Conservation (phyloP, 768 basidiomycete species). For the Crassisporium funariophilum region DNA sequence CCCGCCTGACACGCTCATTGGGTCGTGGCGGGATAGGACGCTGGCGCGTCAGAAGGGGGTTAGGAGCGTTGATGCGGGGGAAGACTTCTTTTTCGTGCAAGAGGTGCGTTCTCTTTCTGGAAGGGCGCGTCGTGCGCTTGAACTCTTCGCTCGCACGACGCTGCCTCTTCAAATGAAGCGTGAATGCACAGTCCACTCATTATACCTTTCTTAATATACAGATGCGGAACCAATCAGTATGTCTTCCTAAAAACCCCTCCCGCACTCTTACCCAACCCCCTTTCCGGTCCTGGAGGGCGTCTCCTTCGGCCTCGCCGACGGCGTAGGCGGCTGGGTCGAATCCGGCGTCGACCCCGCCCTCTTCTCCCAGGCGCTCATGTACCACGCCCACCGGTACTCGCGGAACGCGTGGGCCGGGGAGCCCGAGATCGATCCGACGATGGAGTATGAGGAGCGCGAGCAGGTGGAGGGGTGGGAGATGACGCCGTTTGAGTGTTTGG, state of each 20-base stretch:
- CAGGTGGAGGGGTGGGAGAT: slow-evolving; percentile 78
- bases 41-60: slow-evolving; percentile 48
- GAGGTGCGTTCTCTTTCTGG: slow-evolving; percentile 46
- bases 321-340: slow-evolving; percentile 90
- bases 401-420: slow-evolving; percentile 80
- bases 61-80: slow-evolving; percentile 41
- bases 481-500: slow-evolving; percentile 69
- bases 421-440: slow-evolving; percentile 78
- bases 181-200: too few relatives aligned
- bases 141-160: neutral
- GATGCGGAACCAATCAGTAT: slow-evolving; percentile 82
- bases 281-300: slow-evolving; percentile 53
- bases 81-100: slow-evolving; percentile 63
- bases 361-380: slow-evolving; percentile 92
- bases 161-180: too few relatives aligned
- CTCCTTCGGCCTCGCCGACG: slow-evolving; percentile 86
- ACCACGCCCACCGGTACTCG: slow-evolving; percentile 74
- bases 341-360: slow-evolving; percentile 84
- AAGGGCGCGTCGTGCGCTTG: neutral
- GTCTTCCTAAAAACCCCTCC: slow-evolving; percentile 36
- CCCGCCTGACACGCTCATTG: slow-evolving; percentile 56
- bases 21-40: slow-evolving; percentile 68
- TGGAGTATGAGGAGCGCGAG: slow-evolving; percentile 69
- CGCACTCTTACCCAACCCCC: slow-evolving; percentile 11
- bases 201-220: slow-evolving; percentile 25